Percentiles rank a stretch among this genome's conserved stretches.
phyloP scores from a whole-genome alignment of 140 eudicot species.

The Stevia rebaudiana region DNA sequence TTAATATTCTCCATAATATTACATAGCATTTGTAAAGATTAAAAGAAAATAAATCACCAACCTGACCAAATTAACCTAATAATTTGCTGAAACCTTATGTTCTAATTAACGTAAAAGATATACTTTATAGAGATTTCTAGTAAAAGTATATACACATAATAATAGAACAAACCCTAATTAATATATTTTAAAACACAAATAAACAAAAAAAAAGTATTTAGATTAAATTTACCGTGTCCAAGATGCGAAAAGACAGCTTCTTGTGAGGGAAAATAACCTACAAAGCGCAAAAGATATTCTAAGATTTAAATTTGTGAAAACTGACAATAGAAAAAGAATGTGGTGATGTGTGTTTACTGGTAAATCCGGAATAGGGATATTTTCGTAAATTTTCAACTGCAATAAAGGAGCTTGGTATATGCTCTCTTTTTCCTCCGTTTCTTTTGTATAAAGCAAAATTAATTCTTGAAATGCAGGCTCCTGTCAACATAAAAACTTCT shows the following conservation, averaged over 20 bases:
- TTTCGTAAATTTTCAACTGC: slow-evolving; percentile 90
- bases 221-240: slow-evolving; percentile 70
- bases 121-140: no score
- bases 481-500: slow-evolving; percentile 31
- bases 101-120: no score
- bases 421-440: slow-evolving; percentile 38
- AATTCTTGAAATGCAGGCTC: slow-evolving; percentile 92
- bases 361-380: slow-evolving; percentile 89
- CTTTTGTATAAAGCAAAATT: slow-evolving; percentile 80
- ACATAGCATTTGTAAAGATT: neutral
- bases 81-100: no score
- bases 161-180: neutral
- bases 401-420: slow-evolving; percentile 43
- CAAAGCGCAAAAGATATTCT: slow-evolving; percentile 13
- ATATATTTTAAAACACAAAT: neutral
- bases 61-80: no score
- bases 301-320: neutral
- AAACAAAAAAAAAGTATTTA: neutral
- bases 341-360: slow-evolving; percentile 48
- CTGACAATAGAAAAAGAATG: neutral
- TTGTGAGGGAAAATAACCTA: slow-evolving; percentile 97
- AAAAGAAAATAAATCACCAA: slow-evolving; percentile 5
- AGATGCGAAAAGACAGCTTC: slow-evolving; percentile 89
- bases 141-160: no score
- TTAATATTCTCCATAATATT: neutral